Percentiles rank a stretch among this genome's conserved stretches.
Conservation (phyloP, 495 filamentous ascomycete genomes). For the Lasiosphaeriaceae sp. region DNA sequence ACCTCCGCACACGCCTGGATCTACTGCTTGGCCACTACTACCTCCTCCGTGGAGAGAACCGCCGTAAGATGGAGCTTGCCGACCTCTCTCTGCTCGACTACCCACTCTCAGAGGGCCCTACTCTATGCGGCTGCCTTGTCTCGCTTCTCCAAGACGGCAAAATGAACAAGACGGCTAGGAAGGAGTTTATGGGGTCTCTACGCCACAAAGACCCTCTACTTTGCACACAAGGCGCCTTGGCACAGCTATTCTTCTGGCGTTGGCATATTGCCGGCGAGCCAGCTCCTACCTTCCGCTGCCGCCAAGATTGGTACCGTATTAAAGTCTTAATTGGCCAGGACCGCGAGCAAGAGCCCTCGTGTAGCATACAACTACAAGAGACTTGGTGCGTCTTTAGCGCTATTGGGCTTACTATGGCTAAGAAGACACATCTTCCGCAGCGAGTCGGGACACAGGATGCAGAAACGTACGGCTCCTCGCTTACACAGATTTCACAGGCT, state of each 20-base stretch:
- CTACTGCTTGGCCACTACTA: not conserved
- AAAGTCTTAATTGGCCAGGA: not conserved
- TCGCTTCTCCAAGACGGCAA: not conserved
- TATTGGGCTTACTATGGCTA: not conserved
- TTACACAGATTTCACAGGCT: not conserved
- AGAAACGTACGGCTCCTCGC: not conserved
- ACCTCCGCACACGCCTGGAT: not conserved
- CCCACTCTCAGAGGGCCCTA: not conserved
- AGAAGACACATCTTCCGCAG: not conserved
- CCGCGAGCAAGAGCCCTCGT: not conserved
- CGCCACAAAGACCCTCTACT: not conserved
- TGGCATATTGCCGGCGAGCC: conserved; percentile 1
- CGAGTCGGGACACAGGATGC: not conserved
- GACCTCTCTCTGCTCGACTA: not conserved
- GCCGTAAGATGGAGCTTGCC: conserved; percentile 1
- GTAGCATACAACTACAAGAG: not conserved
- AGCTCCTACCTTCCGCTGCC: not conserved
- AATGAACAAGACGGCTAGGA: not conserved
- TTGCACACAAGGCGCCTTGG: not conserved
- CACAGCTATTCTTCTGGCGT: not conserved
- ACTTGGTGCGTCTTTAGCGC: not conserved
- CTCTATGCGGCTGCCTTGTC: not conserved
- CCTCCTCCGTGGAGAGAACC: conserved; percentile 1
- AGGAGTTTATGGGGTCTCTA: not conserved
- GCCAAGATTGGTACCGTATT: not conserved